Conservation (phyloP, 2,329 filamentous ascomycete species). For the Claviceps pazoutovae region DNA sequence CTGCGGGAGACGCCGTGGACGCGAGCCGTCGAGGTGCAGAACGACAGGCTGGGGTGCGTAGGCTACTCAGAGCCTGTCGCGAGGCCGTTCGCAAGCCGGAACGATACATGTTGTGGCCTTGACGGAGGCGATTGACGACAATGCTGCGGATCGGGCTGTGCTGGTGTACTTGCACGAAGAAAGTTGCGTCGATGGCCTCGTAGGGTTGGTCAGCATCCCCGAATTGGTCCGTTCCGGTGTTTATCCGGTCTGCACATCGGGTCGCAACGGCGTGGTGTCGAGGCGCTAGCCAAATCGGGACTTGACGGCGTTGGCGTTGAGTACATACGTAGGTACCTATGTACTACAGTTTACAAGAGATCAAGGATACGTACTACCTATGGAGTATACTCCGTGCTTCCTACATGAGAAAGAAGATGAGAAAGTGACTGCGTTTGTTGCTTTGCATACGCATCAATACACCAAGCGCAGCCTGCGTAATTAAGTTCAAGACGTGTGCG, state of each 20-base stretch:
- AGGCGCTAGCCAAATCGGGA: too few relatives aligned
- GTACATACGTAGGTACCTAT: too few relatives aligned
- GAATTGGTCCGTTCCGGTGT: neutral
- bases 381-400: too few relatives aligned
- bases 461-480: too few relatives aligned
- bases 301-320: too few relatives aligned
- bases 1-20: conserved; percentile 35
- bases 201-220: conserved; percentile 5
- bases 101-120: conserved; percentile 33
- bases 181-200: neutral
- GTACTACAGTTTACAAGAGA: too few relatives aligned
- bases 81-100: conserved; percentile 34
- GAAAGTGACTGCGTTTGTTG: too few relatives aligned
- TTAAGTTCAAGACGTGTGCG: too few relatives aligned
- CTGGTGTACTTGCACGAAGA: neutral
- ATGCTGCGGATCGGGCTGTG: neutral
- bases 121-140: neutral
- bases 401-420: too few relatives aligned
- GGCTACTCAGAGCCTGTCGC: conserved; percentile 26
- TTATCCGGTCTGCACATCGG: neutral
- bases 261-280: too few relatives aligned
- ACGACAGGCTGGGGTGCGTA: conserved; percentile 26
- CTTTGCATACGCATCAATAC: too few relatives aligned
- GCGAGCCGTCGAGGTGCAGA: conserved; percentile 34
- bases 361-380: too few relatives aligned